These are phyloP conservation scores for Eleusine indica DNA, from an alignment of 176 grass and related monocot genomes.

Conservation along the genomic window DNA sequence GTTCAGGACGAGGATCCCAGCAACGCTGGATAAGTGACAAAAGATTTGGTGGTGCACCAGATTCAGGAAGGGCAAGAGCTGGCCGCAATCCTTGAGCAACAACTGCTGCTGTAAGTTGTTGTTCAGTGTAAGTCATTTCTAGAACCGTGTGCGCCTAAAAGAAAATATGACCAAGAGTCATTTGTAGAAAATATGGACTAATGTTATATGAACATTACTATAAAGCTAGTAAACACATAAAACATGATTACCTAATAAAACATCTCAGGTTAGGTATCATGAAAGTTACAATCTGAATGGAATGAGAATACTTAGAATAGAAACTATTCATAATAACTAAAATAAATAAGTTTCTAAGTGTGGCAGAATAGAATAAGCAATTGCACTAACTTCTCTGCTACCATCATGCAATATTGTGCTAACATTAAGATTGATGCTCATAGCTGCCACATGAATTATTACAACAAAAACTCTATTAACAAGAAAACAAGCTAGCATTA, in stretches of 20 bases:
- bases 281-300: background rate
- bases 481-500: background rate
- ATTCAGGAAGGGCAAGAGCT: slow-evolving; percentile 62
- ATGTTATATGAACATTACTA: background rate
- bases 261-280: background rate
- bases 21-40: slow-evolving; percentile 74
- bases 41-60: slow-evolving; percentile 65
- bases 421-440: background rate
- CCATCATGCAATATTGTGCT: slow-evolving; percentile 17
- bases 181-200: slow-evolving; percentile 8
- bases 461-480: background rate
- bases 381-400: background rate
- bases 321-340: slow-evolving; percentile 17
- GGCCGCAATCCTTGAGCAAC: slow-evolving; percentile 84
- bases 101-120: slow-evolving; percentile 81
- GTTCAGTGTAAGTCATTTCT: slow-evolving; percentile 98
- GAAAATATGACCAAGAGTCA: slow-evolving; percentile 43
- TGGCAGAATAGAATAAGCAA: slow-evolving; percentile 10
- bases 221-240: background rate
- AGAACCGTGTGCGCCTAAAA: slow-evolving; percentile 91
- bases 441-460: slow-evolving; percentile 2
- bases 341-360: background rate
- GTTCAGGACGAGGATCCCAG: slow-evolving; percentile 78
- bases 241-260: background rate
- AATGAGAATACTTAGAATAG: slow-evolving; percentile 20